Evolutionary conservation across 2,329 filamentous ascomycete species (phyloP).

Genomic region (Microcyclosporella mali): DNA sequence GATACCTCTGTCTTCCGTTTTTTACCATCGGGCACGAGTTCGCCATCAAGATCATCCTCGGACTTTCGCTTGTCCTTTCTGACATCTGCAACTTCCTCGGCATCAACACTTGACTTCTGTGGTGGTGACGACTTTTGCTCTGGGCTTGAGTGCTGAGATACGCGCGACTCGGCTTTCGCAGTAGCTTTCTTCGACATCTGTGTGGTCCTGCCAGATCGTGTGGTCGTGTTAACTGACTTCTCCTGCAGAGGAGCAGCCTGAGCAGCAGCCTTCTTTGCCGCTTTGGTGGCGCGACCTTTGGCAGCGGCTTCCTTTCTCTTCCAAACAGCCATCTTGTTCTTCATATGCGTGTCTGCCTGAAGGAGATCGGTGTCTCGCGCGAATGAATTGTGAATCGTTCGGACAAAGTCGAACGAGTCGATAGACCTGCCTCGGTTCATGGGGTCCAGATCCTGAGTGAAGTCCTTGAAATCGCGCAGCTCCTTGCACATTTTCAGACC

Average conservation of each 20-base stretch:
- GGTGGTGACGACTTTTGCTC: neutral
- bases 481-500: conserved; percentile 62
- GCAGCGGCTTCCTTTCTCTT: conserved; percentile 28
- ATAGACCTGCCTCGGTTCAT: conserved; percentile 70
- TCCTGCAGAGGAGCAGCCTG: neutral
- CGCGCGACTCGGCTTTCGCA: neutral
- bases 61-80: neutral
- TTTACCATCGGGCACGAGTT: neutral
- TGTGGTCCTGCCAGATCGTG: conserved; percentile 3
- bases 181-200: conserved; percentile 3
- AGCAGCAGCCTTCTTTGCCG: conserved; percentile 23
- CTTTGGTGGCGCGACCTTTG: conserved; percentile 26
- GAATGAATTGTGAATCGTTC: conserved; percentile 81
- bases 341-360: conserved; percentile 60
- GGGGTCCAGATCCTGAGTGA: conserved; percentile 62
- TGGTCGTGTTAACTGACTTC: conserved; percentile 4
- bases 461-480: conserved; percentile 65
- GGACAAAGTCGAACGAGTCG: conserved; percentile 67
- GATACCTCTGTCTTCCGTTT: conserved; percentile 7
- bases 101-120: neutral
- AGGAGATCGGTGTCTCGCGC: conserved; percentile 73
- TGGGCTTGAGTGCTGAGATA: neutral
- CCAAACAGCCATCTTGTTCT: conserved; percentile 44
- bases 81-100: neutral
- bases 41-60: neutral